Base-by-base conservation (phyloP, 441 rosid species). In the Syzygium malaccense region DNA sequence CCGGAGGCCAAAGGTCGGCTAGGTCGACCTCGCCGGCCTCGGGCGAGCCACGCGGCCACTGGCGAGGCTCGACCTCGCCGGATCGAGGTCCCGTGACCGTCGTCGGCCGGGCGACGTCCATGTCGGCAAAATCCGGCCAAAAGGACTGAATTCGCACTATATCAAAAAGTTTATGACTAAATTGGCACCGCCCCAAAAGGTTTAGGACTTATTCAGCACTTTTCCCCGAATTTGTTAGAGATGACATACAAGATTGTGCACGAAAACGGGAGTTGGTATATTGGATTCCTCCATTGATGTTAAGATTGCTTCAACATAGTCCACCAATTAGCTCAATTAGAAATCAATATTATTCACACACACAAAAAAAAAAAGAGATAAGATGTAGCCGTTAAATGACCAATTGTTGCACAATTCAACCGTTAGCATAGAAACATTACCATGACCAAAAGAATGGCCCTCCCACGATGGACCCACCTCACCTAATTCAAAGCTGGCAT, bases 401-500 rank as follows among this genome's bases (percentile, higher is more conserved):
- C 13, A 41, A 33, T 71, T 19, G 51, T 6, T 41, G 83, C 83
- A 41, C 83, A 23, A 75, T 75, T 71, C 25, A 75, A 41, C 51
- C 51, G 83, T 75, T 75, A 75, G 83, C 25, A n/a, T 6, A 75
- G 83, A 75, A 75, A 75, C 51, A 41, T 41, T 75, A 48, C 83
- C 18, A 6, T 75, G 83, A 2, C 51, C 83, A 75, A 41, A 41
- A 75, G 51, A 75, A 23, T 41, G 53, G 83, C n/a, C n/a, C 83
- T 75, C 83, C 86, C 60, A 88, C n/a, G 7, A 88, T 54, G 83
- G 83, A 75, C 83, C 83, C 83, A 79, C 64, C 90, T 88, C 54
- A 90, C 79, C 92, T 91, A 92, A 90, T 89, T 75, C 88, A 68
- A 20, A 87, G 88, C 88, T 86, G 54, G 55, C 87, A 85, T 33